Evolutionary conservation across 2,329 filamentous ascomycete species (phyloP), one percentile per base, ranked within the genome.

Genomic region (Lachnellula occidentalis): DNA sequence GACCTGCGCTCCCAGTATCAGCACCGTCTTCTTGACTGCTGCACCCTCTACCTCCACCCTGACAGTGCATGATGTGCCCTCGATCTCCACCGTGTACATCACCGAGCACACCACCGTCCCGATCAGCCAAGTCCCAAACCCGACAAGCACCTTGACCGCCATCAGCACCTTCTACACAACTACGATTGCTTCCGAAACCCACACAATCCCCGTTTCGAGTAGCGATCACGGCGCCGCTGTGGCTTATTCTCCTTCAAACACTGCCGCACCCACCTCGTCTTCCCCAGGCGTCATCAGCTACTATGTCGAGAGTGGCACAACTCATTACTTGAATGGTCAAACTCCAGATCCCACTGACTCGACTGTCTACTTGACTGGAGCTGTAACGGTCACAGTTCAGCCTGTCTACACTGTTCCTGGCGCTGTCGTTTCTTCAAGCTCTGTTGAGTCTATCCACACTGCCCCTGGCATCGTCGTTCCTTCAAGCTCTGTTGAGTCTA

Each of bases 251-350:
- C n/a, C 43, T 9, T 39, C 52, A 11, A 24, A 22, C n/a, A 11
- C 36, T n/a, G 36, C 45, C 31, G 58, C 56, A 9, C 37, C 56
- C 17, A 58, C 54, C 17, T 43, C 31, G n/a, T 34, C 47, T 48
- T 50, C n/a, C 5, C 51, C 55, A 15, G 48, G 15, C 12, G 24
- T 43, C 7, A 61, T 62, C 51, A 56, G 61, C 37, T 59, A 64
- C 36, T 52, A 60, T 9, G 54, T 45, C 51, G 54, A 43, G 47
- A 54, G 48, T 50, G 55, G 51, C n/a, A 56, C 46, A 8, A 65
- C 61, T 4, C 48, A 56, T n/a, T 65, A 59, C 62, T 45, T 63
- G 17, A 59, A 61, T 57, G 63, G 62, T 17, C 52, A 60, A 12
- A 57, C 59, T 27, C 63, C 64, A 19, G 37, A 42, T 34, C 21